Conservation (phyloP, 1,284 basidiomycete species). For the Malassezia yamatoensis region DNA sequence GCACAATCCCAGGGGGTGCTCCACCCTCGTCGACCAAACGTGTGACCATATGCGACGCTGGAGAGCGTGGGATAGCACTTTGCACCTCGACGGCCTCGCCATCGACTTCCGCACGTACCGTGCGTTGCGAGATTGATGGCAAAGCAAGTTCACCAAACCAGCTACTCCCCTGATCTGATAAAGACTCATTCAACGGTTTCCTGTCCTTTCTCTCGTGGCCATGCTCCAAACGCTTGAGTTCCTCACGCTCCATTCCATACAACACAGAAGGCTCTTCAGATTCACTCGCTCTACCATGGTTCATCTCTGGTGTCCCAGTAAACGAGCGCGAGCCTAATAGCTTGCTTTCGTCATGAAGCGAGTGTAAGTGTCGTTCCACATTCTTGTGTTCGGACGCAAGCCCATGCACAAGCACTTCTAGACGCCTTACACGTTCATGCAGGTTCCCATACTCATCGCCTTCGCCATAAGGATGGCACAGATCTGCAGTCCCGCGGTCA, state of each 20-base stretch:
- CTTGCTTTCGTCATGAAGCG: neutral
- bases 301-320: neutral
- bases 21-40: constrained; percentile 42
- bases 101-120: constrained; percentile 33
- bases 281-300: neutral
- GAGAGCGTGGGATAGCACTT: constrained; percentile 35
- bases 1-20: constrained; percentile 31
- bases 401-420: constrained; percentile 43
- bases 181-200: constrained; percentile 13
- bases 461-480: constrained; percentile 36
- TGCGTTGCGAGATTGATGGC: constrained; percentile 35
- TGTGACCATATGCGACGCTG: constrained; percentile 36
- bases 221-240: constrained; percentile 20
- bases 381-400: constrained; percentile 34
- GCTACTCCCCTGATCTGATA: constrained; percentile 36
- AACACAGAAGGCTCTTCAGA: neutral
- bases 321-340: neutral
- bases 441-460: constrained; percentile 41
- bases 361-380: neutral
- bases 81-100: constrained; percentile 40
- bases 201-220: constrained; percentile 5
- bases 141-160: constrained; percentile 43
- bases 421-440: constrained; percentile 33
- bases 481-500: constrained; percentile 36
- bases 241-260: constrained; percentile 35